phyloP scores from a whole-genome alignment of 164 flowering plant genomes.

The Pachysandra terminalis region DNA sequence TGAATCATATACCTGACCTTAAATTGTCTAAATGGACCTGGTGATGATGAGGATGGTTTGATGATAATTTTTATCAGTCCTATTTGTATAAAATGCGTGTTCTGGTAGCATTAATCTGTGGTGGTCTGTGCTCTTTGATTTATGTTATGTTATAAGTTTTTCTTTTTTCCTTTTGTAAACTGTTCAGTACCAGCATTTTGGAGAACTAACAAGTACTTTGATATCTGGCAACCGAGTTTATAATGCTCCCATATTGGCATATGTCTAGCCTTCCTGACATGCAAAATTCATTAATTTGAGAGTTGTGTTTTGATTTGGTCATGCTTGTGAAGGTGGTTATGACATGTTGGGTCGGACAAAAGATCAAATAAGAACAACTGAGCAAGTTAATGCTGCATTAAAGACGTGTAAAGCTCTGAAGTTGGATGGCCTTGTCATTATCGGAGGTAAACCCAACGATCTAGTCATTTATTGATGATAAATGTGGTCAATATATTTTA shows the following conservation, averaged over 20 bases:
- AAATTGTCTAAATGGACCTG: neutral
- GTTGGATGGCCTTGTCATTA: constrained; percentile 87
- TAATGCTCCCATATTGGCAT: too few species aligned
- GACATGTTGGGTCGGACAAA: constrained; percentile 93
- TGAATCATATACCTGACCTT: neutral
- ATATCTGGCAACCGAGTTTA: too few species aligned
- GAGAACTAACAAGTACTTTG: too few species aligned
- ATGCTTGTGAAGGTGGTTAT: constrained; percentile 74
- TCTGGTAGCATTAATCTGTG: too few species aligned
- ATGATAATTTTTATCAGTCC: neutral
- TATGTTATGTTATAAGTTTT: too few species aligned
- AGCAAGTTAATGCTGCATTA: constrained; percentile 94
- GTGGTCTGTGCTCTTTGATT: too few species aligned
- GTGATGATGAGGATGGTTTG: neutral
- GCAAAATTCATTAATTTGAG: neutral
- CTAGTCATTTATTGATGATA: neutral
- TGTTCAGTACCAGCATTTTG: too few species aligned
- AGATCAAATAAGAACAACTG: constrained; percentile 97
- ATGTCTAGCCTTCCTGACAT: too few species aligned
- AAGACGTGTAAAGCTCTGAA: constrained; percentile 77
- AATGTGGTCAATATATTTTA: neutral
- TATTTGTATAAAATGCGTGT: too few species aligned
- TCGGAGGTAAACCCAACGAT: constrained; percentile 66
- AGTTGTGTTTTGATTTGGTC: constrained; percentile 1
- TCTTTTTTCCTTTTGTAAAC: too few species aligned